Evolutionary conservation across 768 basidiomycete species (phyloP), one percentile per base, ranked within the genome.

Genomic region (Mycena venus): DNA sequence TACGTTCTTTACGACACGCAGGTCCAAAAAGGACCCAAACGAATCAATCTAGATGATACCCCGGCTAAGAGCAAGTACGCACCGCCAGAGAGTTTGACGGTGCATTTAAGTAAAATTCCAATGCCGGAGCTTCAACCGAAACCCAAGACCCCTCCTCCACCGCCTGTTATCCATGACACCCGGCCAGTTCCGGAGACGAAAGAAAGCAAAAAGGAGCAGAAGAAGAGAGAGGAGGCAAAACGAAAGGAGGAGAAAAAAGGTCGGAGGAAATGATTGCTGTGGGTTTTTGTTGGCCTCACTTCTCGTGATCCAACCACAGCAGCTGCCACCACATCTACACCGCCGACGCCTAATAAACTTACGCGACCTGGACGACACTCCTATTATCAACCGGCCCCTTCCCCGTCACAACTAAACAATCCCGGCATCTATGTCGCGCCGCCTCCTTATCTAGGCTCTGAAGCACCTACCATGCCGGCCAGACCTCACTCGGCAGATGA

Each of bases 71-170:
- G 75, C 56, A 85, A 87, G 73, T 95, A 96, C 79, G 82, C 85
- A 3, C 94, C 95, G 1, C 95, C 94, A 0, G 88, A 86, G 38
- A 91, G 88, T 73, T 86, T 96, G 0, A 88, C 87, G 0, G 87
- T 96, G 2, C 95, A 96, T 81, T 82, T 96, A 21, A 95, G 94
- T 86, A 96, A 96, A 86, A 95, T 96, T 59, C 86, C 92, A 17
- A 96, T 96, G 91, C 95, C 95, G 0, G 95, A 96, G 80, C 88
- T 96, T 19, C 89, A 89, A 77, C 93, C 94, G 4, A 89, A 87
- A 72, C 78, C 85, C 19, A 78, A 74, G 34, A 36, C n/a, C 19
- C 17, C 36, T 12, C 58, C 58, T 38, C 53, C 53, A 19, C 53
- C 53, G 14, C 27, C 53, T 55, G 29, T 31, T 25, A 1, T 25